Evolutionary conservation across 768 basidiomycete species (phyloP).

Genomic region (Exidia glandulosa): DNA sequence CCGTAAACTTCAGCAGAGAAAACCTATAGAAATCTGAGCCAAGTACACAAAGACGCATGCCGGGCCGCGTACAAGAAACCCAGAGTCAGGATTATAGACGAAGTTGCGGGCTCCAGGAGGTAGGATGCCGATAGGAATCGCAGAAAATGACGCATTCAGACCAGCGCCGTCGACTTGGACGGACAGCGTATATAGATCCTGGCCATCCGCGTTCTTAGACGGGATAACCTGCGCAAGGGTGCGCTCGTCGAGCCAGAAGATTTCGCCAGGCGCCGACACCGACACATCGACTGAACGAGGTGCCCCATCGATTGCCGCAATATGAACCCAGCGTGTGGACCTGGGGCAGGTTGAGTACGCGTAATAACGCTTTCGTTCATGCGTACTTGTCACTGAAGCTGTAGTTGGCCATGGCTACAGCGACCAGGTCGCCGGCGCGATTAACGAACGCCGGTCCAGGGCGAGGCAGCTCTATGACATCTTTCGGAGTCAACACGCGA

Average conservation of each 20-base stretch:
- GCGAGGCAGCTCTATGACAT: conserved; percentile 57
- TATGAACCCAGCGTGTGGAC: not conserved
- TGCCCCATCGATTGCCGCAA: not conserved
- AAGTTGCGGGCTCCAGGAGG: conserved; percentile 56
- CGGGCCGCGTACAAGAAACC: no score
- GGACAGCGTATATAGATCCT: conserved; percentile 38
- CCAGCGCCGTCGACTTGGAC: no score
- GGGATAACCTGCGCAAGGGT: conserved; percentile 62
- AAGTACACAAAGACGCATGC: no score
- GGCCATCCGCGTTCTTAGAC: conserved; percentile 32
- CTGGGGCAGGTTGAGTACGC: not conserved
- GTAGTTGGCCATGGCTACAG: conserved; percentile 56
- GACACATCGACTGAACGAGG: not conserved
- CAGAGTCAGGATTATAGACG: conserved; percentile 43
- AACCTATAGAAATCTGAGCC: conserved; percentile 36
- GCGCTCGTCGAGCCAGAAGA: conserved; percentile 65
- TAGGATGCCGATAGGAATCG: conserved; percentile 57
- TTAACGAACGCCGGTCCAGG: conserved; percentile 61
- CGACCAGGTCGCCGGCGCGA: conserved; percentile 51
- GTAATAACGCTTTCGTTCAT: not conserved
- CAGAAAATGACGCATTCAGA: no score
- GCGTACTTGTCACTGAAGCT: conserved; percentile 53
- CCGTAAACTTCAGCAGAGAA: conserved; percentile 79
- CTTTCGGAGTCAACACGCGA: conserved; percentile 56
- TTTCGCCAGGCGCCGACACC: conserved; percentile 57